These are phyloP conservation scores for Begonia loranthoides DNA, from an alignment of 306 rosid genomes.

Conservation along the genomic window DNA sequence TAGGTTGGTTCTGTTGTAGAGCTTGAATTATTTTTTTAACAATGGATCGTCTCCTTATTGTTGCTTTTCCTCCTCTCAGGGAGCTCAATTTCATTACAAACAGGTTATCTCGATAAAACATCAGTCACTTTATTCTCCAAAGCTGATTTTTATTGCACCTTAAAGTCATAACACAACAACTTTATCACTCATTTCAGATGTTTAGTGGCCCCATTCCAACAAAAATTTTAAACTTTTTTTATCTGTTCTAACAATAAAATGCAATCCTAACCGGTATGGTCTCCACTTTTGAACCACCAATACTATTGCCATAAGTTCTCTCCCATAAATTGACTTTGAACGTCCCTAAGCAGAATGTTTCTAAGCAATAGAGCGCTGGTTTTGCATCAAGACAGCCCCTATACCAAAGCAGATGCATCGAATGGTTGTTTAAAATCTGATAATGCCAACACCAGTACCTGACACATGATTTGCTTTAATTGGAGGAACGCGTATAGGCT, in stretches of 20 bases:
- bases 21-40: no score
- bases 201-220: not conserved
- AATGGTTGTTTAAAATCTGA: not conserved
- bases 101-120: not conserved
- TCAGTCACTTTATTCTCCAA: not conserved
- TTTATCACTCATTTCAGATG: not conserved
- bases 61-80: no score
- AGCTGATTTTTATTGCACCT: not conserved
- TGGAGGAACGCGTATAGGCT: not conserved
- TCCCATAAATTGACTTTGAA: not conserved
- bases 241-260: not conserved
- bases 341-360: not conserved
- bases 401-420: not conserved
- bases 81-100: no score
- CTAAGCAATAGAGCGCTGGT: not conserved
- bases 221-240: not conserved
- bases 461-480: not conserved
- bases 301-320: not conserved
- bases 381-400: no score
- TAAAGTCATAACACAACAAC: constrained; percentile 1
- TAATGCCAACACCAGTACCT: not conserved
- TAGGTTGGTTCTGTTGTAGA: no score
- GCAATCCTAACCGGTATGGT: not conserved
- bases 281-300: constrained; percentile 1
- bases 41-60: no score